These are phyloP conservation scores for Angophora floribunda DNA, from an alignment of 345 rosid genomes.

Conservation along the genomic window DNA sequence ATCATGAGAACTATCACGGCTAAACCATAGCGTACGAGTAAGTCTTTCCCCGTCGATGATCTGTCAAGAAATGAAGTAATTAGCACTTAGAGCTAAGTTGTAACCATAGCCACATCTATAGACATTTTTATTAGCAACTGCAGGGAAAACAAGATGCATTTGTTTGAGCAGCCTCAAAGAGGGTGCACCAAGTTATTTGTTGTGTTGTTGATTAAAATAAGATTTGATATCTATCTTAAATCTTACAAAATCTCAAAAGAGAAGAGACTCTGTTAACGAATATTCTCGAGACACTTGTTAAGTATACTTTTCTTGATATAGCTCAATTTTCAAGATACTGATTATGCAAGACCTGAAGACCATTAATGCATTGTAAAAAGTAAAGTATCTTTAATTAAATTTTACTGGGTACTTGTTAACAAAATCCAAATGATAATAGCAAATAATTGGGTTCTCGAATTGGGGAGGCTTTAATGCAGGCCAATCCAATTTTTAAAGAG, in stretches of 20 bases:
- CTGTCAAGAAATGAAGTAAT: conserved; percentile 19
- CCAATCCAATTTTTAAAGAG: conserved; percentile 44
- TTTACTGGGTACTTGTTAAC: neutral
- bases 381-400: neutral
- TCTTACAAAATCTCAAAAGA: neutral
- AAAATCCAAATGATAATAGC: neutral
- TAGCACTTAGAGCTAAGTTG: neutral
- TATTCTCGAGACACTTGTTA: neutral
- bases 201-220: neutral
- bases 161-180: neutral
- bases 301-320: neutral
- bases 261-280: neutral
- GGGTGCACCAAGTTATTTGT: neutral
- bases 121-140: neutral
- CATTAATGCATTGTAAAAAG: neutral
- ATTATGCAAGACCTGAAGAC: neutral
- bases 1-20: conserved; percentile 67
- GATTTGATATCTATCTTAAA: neutral
- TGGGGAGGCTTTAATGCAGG: conserved; percentile 6
- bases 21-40: conserved; percentile 87
- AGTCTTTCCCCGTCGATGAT: conserved; percentile 75
- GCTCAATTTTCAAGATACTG: neutral
- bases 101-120: neutral
- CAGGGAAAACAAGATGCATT: neutral
- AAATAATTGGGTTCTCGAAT: neutral